phyloP scores from a whole-genome alignment of 164 flowering plant species.

The Kingdonia uniflora region DNA sequence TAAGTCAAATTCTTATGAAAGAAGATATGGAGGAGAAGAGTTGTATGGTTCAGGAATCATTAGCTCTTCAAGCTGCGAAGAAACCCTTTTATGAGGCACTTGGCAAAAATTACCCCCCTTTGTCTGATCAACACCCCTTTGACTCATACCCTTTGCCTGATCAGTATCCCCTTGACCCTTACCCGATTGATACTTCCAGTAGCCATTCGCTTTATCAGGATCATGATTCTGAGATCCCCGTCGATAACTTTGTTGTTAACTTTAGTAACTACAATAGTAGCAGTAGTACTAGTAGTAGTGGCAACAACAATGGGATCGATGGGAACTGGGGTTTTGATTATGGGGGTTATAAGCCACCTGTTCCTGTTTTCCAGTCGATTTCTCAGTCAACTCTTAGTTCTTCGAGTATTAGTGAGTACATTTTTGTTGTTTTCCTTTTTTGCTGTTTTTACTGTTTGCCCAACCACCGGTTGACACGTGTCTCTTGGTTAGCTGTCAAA shows the following conservation, averaged over 20 bases:
- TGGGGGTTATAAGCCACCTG: slow-evolving; percentile 12
- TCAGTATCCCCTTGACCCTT: too few relatives aligned
- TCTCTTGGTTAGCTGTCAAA: too few relatives aligned
- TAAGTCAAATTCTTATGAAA: slow-evolving; percentile 81
- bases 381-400: slow-evolving; percentile 29
- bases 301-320: too few relatives aligned
- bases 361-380: slow-evolving; percentile 9
- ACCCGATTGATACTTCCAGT: too few relatives aligned
- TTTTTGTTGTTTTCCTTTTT: too few relatives aligned
- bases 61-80: slow-evolving; percentile 73
- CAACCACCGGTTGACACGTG: too few relatives aligned
- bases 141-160: slow-evolving; percentile 37
- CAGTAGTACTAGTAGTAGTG: slow-evolving; percentile 8
- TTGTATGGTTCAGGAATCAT: too few relatives aligned
- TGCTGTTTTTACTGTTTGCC: too few relatives aligned
- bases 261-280: slow-evolving; percentile 2
- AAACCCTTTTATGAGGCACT: slow-evolving; percentile 68
- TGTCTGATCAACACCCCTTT: slow-evolving; percentile 41
- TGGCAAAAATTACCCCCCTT: slow-evolving; percentile 67
- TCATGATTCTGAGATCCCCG: slow-evolving; percentile 17
- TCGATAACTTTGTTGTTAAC: slow-evolving; percentile 8
- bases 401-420: slow-evolving; percentile 21
- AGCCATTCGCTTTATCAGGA: slow-evolving; percentile 6
- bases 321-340: slow-evolving; percentile 14
- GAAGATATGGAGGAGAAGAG: slow-evolving; percentile 84